Evolutionary conservation across 2,329 filamentous ascomycete species (phyloP).

Genomic region (Aspergillus pseudotamarii): DNA sequence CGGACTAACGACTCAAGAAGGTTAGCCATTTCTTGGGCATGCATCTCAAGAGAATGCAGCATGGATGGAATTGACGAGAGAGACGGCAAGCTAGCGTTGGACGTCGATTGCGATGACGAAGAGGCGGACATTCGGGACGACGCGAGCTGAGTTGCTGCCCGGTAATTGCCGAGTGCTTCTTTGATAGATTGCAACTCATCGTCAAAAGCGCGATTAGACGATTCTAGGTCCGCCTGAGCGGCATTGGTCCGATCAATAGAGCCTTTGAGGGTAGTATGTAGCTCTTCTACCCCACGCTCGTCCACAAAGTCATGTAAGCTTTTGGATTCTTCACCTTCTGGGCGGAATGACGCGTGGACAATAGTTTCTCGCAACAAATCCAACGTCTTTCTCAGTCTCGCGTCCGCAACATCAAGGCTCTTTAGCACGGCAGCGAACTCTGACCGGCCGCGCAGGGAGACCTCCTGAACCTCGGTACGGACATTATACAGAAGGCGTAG

Average conservation of each 20-base stretch:
- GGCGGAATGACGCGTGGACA: conserved; percentile 60
- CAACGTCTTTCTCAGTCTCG: conserved; percentile 59
- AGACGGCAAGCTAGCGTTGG: conserved; percentile 37
- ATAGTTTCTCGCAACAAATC: conserved; percentile 58
- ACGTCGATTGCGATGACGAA: conserved; percentile 36
- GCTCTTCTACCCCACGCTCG: conserved; percentile 60
- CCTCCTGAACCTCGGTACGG: conserved; percentile 46
- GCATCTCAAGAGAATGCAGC: conserved; percentile 66
- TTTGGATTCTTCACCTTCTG: conserved; percentile 51
- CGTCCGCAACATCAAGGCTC: conserved; percentile 62
- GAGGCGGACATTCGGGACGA: conserved; percentile 41
- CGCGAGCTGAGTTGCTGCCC: conserved; percentile 40
- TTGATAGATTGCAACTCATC: conserved; percentile 69
- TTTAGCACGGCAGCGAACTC: conserved; percentile 55
- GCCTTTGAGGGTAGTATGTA: conserved; percentile 58
- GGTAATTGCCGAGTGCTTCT: conserved; percentile 54
- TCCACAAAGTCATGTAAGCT: conserved; percentile 70
- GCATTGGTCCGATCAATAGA: conserved; percentile 64
- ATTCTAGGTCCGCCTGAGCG: conserved; percentile 60
- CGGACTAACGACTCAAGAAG: conserved; percentile 77
- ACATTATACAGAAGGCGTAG: conserved; percentile 48
- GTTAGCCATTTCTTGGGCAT: conserved; percentile 81
- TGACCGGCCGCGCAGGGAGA: conserved; percentile 44
- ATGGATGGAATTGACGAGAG: conserved; percentile 54
- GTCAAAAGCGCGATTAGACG: conserved; percentile 68